Evolutionary conservation across 768 basidiomycete genomes (phyloP).

Genomic region (Guyanaporus albipodus): DNA sequence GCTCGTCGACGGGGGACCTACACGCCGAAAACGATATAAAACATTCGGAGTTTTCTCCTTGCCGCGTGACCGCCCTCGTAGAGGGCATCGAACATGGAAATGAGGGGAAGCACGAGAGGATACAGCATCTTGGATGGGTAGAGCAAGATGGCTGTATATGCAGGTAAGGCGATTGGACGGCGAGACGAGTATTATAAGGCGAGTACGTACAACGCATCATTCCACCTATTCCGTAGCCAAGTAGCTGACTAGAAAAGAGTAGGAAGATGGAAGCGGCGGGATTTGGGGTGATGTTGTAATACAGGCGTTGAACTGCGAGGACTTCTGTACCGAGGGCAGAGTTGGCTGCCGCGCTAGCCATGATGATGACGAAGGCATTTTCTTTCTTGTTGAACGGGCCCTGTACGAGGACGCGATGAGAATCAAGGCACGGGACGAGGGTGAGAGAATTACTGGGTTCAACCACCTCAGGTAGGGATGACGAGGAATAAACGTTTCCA

Average conservation of each 20-base stretch:
- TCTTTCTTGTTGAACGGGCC: slow-evolving; percentile 60
- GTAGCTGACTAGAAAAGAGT: slow-evolving; percentile 33
- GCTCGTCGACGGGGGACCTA: slow-evolving; percentile 26
- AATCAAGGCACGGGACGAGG: background rate
- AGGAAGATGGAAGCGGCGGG: slow-evolving; percentile 44
- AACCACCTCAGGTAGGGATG: slow-evolving; percentile 43
- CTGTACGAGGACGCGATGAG: slow-evolving; percentile 25
- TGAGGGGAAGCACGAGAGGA: slow-evolving; percentile 29
- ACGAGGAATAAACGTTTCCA: slow-evolving; percentile 46
- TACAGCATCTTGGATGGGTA: slow-evolving; percentile 46
- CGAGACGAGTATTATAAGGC: background rate
- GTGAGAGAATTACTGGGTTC: slow-evolving; percentile 39
- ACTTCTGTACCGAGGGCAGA: slow-evolving; percentile 54
- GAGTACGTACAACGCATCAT: slow-evolving; percentile 42
- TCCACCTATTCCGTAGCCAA: slow-evolving; percentile 54
- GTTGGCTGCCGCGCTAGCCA: slow-evolving; percentile 53
- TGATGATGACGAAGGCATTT: slow-evolving; percentile 54
- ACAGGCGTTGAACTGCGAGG: slow-evolving; percentile 50
- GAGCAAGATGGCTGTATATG: slow-evolving; percentile 24
- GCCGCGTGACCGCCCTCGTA: slow-evolving; percentile 39
- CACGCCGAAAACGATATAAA: slow-evolving; percentile 18
- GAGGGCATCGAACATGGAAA: slow-evolving; percentile 32
- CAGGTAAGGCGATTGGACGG: background rate
- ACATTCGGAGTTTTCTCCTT: slow-evolving; percentile 37
- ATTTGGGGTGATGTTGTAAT: slow-evolving; percentile 51